Evolutionary conservation across 192 early-diverging fungal species (phyloP), one percentile per base, ranked within the genome.

Genomic region (Irineochytrium annulatum): DNA sequence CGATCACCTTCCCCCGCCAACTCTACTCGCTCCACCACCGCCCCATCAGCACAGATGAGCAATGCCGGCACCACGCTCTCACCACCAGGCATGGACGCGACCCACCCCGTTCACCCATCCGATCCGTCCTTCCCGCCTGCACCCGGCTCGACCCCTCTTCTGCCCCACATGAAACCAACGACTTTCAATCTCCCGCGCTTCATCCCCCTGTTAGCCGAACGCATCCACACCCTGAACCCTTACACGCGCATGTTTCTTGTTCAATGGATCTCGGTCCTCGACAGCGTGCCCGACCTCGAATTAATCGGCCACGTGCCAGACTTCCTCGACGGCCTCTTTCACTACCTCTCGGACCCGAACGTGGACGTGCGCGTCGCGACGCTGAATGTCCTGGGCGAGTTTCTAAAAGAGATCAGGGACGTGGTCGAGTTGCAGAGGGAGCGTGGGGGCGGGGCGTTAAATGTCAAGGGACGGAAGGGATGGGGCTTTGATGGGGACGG

Each of bases 231-330:
- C 5, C 78, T 91, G 59, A 94, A 94, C 68, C 89, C 95, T 2
- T 86, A 83, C 52, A 89, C 92, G 8, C 81, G 97, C 5, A 86
- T 91, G 39, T 99, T 92, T 64, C 78, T 99, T 3, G 91, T 99
- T 4, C 89, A 92, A 43, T 99, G 97, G 80, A 90, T 99, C 37
- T 77, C 80, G 6, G 87, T 95, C 0, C 69, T 99, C 34, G 90
- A 96, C 62, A 89, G 91, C 0, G 88, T 98, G 19, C 97, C 95
- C 0, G 95, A 94, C 31, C 76, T 99, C 22, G 97, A 98, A 57
- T 70, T 99, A 29, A 87, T 98, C 14, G 82, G 83, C 0, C 93
- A 89, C 65, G 64, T 99, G 4, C 97, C 95, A 1, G 89, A 91
- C 63, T 99, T 97, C 63, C 74, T 99, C 31, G 93, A 95, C 65